Conservation (phyloP, 306 rosid species). For the Glycyrrhiza uralensis region DNA sequence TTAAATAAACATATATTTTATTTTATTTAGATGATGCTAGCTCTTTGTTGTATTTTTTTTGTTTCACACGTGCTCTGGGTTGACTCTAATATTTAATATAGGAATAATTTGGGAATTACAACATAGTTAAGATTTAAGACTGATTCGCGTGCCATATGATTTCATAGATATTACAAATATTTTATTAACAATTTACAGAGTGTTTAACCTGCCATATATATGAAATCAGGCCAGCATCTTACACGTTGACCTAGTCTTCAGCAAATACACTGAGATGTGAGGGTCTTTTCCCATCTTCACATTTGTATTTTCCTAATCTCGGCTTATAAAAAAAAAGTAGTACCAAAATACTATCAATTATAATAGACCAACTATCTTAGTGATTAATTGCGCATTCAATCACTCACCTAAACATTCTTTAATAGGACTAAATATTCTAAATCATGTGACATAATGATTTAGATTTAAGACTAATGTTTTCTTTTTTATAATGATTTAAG, state of each 20-base stretch:
- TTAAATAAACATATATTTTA: not conserved
- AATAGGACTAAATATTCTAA: not conserved
- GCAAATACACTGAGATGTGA: not conserved
- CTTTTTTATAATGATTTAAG: not conserved
- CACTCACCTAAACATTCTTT: not conserved
- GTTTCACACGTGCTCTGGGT: slow-evolving; percentile 48
- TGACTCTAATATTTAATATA: slow-evolving; percentile 43
- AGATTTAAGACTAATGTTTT: not conserved
- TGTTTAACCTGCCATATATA: not conserved
- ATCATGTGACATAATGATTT: not conserved
- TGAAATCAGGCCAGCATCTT: not conserved
- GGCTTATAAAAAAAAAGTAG: too few relatives aligned
- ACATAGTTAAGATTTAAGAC: slow-evolving; percentile 22
- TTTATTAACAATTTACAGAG: too few relatives aligned
- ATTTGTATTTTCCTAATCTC: not conserved
- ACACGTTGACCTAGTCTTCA: not conserved
- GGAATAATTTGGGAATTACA: slow-evolving; percentile 44
- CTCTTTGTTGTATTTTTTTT: not conserved
- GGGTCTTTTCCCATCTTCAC: too few relatives aligned
- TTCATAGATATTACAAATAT: not conserved
- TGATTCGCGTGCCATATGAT: not conserved
- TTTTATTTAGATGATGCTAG: slow-evolving; percentile 5
- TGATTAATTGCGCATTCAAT: not conserved
- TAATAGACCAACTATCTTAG: too few relatives aligned
- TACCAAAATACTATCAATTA: too few relatives aligned